Percentiles rank a stretch among this genome's conserved stretches.
Evolutionary conservation across 208 protist species (phyloP).

Genomic region (Leishmania gerbilli): DNA sequence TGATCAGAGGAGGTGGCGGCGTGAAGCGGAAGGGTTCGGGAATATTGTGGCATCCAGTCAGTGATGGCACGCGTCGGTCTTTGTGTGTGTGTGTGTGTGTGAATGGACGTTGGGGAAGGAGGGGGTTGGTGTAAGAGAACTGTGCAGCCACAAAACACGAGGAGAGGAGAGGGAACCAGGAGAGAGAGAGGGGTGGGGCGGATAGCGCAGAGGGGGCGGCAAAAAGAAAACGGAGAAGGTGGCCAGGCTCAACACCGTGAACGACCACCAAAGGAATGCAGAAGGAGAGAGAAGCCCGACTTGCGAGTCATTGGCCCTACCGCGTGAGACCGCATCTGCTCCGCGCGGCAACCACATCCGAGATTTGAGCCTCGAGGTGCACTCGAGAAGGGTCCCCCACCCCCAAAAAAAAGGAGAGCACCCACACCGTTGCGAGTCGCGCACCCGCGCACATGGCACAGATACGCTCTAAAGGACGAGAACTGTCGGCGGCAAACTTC

Average conservation of each 20-base stretch:
- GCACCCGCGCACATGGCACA: background rate
- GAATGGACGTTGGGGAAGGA: background rate
- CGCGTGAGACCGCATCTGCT: background rate
- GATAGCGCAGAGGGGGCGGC: background rate
- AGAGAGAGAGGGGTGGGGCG: background rate
- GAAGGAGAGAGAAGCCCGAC: too few species aligned
- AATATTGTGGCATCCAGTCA: background rate
- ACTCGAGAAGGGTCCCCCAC: too few species aligned
- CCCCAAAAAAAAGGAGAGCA: background rate
- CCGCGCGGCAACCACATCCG: background rate
- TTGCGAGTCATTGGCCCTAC: background rate
- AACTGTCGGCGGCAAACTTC: background rate
- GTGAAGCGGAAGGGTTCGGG: background rate
- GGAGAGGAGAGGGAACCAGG: background rate
- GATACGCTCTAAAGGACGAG: too few species aligned
- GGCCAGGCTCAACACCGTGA: background rate
- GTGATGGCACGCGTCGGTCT: background rate
- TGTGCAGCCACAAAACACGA: background rate
- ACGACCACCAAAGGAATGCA: background rate
- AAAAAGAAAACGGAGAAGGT: background rate
- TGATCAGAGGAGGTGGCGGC: constrained; percentile 13
- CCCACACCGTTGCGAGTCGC: background rate
- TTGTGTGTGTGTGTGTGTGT: constrained; percentile 1
- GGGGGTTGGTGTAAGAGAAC: background rate
- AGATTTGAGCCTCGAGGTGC: background rate